Percentiles rank a stretch among this genome's conserved stretches.
phyloP scores from a whole-genome alignment of 228 moss, liverwort and hornwort species.

The Sphagnum magellanicum region DNA sequence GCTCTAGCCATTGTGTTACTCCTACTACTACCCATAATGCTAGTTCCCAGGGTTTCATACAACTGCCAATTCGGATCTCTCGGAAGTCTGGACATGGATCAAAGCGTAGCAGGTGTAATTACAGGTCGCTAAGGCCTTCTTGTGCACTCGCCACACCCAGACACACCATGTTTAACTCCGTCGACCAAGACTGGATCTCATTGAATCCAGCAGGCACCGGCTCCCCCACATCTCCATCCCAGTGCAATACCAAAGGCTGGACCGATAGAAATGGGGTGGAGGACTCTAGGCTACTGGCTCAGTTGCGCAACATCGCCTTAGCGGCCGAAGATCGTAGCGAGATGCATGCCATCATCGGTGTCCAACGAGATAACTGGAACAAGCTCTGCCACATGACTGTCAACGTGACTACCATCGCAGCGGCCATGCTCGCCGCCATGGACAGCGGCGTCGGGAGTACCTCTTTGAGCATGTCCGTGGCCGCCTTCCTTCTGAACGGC shows the following conservation, averaged over 20 bases:
- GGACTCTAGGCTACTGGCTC: conserved; percentile 6
- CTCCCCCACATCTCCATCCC: too few relatives aligned
- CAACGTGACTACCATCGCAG: conserved; percentile 9
- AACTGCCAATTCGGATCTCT: too few relatives aligned
- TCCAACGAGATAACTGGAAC: conserved; percentile 25
- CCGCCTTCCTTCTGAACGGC: conserved; percentile 12
- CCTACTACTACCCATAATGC: too few relatives aligned
- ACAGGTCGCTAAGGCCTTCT: too few relatives aligned
- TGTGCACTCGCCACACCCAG: too few relatives aligned
- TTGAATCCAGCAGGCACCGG: too few relatives aligned
- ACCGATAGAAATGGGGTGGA: conserved; percentile 11
- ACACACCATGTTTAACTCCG: too few relatives aligned
- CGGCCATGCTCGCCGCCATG: conserved; percentile 15
- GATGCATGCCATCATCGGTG: conserved; percentile 17
- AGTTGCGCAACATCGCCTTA: conserved; percentile 4
- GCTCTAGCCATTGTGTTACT: too few relatives aligned
- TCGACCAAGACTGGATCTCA: too few relatives aligned
- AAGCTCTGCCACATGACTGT: conserved; percentile 23
- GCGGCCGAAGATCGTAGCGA: conserved; percentile 14
- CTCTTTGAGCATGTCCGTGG: conserved; percentile 10
- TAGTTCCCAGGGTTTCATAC: too few relatives aligned
- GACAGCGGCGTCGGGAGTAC: background rate
- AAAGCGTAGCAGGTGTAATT: too few relatives aligned
- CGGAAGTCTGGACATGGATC: too few relatives aligned
- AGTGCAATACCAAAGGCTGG: conserved; percentile 14